Evolutionary conservation across 352 stramenopile species (phyloP), one percentile per base, ranked within the genome.

Genomic region (Phytophthora cajani): DNA sequence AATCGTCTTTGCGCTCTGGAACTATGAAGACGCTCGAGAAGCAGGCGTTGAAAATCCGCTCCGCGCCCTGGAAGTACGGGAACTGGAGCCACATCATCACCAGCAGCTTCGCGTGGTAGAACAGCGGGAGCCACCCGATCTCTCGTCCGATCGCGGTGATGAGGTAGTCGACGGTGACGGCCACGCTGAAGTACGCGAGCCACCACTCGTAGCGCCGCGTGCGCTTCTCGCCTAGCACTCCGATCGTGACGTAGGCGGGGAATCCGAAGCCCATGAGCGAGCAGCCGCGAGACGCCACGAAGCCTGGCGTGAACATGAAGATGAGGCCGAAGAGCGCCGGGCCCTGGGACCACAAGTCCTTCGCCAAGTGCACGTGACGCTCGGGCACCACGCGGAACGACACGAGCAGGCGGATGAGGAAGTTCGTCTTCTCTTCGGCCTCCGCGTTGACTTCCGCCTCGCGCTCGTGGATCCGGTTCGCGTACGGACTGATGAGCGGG

Each of bases 31-130:
- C 75, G 30, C 84, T 96, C 33, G 78, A 72, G 58, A 96, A 93
- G 42, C 62, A 74, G 12, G 73, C 58, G 63, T 97, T 90, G 56
- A 97, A 97, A 64, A 97, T 87, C 47, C 74, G 77, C 60, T 95
- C 77, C 0, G 88, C 89, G 14, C 90, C 90, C 44, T 89, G 88
- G 63, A 97, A 97, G 76, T 97, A 97, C 40, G 90, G 90, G 67
- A 97, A 95, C 72, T 97, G 90, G 12, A 97, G 88, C 87, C 88
- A 97, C 75, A 97, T 84, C 74, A 95, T 85, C 40, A 87, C 66
- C 23, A 94, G 60, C 65, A 97, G 59, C 75, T 96, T 95, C n/a
- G 57, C 71, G 69, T 97, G 90, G 64, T 92, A 94, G 70, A 93
- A 96, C 25, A 97, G 68, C 54, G 90, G 90, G 30, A 97, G 69